Evolutionary conservation across 257 asterid genomes (phyloP), one percentile per base, ranked within the genome.

Genomic region (Solanum pinnatisectum): DNA sequence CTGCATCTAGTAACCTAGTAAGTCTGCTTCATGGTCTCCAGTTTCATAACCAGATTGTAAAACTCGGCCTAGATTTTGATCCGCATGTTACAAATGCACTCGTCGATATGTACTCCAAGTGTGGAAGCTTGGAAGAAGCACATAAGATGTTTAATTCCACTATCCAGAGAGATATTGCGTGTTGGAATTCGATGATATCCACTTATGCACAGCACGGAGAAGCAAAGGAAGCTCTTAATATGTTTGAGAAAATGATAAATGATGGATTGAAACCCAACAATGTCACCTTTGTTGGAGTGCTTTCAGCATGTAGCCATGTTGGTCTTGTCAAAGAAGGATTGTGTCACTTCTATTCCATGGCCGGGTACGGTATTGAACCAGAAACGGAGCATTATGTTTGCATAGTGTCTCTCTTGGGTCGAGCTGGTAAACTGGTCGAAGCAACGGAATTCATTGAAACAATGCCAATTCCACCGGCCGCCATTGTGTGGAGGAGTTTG

Each of bases 141-240:
- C 76, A 5, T 10, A 72, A 74, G n/a, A 40, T 87, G 81, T 89
- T 90, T 15, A 40, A 72, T 74, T 89, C 84, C 20, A 76, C 83
- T 30, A 6, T 35, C 39, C 67, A 39, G 52, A 90, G 86, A 86
- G 92, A 92, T 65, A 40, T 84, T 13, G 91, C 90, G 40, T 91
- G 92, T 86, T 93, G 95, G 95, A 93, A 93, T 67, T 86, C 93
- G 6, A 90, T 92, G 89, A 89, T 92, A 73, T 89, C 91, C n/a
- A 90, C 91, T 77, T 90, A 91, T 68, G 91, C 94, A n/a, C 93
- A 90, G 2, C 92, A 91, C 20, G 95, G 93, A 76, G 89, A 90
- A 86, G 94, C 94, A 12, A 83, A 87, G 35, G 91, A 87, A 68
- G 93, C 94, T 86, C 92, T 93, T 33, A 46, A 84, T 20, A 27